phyloP scores from a whole-genome alignment of 345 rosid species.

The Fremontodendron californicum region DNA sequence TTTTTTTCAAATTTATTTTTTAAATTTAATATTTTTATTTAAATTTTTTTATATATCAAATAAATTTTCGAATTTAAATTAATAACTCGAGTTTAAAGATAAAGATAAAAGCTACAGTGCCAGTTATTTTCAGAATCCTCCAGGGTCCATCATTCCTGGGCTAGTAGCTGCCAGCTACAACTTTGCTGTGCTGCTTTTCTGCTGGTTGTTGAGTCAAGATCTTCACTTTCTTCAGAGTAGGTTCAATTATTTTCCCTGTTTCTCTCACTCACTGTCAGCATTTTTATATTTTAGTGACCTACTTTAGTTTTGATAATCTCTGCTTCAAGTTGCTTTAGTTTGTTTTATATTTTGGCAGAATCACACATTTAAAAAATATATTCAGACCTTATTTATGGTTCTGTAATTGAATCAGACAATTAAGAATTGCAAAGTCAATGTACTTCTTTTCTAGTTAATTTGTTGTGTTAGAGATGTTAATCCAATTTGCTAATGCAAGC shows the following conservation, averaged over 20 bases:
- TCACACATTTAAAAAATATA: not conserved
- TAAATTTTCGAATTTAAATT: no score
- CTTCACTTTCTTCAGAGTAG: not conserved
- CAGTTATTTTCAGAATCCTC: not conserved
- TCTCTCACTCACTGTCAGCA: not conserved
- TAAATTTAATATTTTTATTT: no score
- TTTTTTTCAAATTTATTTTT: no score
- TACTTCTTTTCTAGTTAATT: not conserved
- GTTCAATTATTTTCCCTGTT: not conserved
- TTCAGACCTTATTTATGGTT: not conserved
- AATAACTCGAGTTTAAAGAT: no score
- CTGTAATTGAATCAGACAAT: not conserved
- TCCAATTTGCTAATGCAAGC: not conserved
- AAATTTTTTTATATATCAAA: no score
- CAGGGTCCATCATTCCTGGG: slow-evolving; percentile 10
- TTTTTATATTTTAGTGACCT: not conserved
- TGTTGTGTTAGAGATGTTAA: not conserved
- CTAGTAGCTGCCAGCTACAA: not conserved
- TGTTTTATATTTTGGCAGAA: not conserved
- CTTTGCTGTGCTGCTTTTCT: not conserved
- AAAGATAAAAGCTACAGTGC: not conserved
- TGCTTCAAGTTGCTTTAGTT: not conserved
- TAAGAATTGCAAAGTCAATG: not conserved
- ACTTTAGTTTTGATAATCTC: not conserved
- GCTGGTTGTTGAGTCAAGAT: not conserved